These are phyloP conservation scores for Diaporthe aspalathi DNA, from an alignment of 2,329 filamentous ascomycete genomes.

Conservation along the genomic window DNA sequence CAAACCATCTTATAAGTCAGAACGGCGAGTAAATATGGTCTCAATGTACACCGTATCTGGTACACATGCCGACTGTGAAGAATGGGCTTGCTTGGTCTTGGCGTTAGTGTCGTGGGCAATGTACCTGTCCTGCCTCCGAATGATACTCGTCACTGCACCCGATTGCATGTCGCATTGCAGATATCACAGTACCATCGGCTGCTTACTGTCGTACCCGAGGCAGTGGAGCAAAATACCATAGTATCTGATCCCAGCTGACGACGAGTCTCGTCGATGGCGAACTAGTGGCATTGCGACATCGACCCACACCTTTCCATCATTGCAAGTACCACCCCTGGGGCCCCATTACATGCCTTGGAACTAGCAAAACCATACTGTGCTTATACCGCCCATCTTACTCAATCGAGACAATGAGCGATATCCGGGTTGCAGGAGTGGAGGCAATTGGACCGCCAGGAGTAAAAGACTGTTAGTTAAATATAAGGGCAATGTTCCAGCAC, in stretches of 20 bases:
- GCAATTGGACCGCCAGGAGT: background rate
- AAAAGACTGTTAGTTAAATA: background rate
- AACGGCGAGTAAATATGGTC: background rate
- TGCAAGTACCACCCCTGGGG: background rate
- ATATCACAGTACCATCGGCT: background rate
- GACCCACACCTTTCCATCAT: slow-evolving; percentile 39
- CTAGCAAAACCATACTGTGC: background rate
- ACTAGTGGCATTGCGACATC: slow-evolving; percentile 36
- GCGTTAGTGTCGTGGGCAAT: too few species aligned
- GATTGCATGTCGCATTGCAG: background rate
- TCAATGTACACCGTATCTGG: background rate
- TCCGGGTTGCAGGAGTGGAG: background rate
- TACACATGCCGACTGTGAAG: background rate
- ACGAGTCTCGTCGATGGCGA: background rate
- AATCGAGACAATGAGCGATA: slow-evolving; percentile 8
- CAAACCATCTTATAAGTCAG: background rate
- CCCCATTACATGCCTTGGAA: background rate
- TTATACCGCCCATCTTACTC: background rate
- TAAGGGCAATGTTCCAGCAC: background rate
- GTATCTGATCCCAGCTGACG: slow-evolving; percentile 2
- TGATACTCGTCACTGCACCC: background rate
- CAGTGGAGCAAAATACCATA: background rate
- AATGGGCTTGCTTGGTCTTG: background rate
- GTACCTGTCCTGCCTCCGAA: background rate
- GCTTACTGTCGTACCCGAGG: background rate